Evolutionary conservation across 2,329 filamentous ascomycete species (phyloP).

Genomic region (Aspergillus amoenus): DNA sequence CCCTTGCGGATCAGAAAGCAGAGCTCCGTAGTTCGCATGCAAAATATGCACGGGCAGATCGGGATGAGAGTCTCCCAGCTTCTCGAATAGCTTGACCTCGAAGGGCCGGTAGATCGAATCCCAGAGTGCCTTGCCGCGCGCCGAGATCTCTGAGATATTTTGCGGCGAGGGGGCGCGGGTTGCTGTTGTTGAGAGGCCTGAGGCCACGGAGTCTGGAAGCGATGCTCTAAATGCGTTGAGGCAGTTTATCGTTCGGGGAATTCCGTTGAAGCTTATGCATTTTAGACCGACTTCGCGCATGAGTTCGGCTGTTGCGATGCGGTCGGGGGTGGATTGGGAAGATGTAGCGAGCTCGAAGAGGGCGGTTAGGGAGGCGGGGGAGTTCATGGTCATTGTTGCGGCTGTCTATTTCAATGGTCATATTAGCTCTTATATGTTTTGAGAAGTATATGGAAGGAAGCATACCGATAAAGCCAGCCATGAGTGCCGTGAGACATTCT

Average conservation of each 20-base stretch:
- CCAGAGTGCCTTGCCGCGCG: slow-evolving; percentile 68
- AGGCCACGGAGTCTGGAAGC: slow-evolving; percentile 58
- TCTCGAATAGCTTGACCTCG: slow-evolving; percentile 67
- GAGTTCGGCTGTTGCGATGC: slow-evolving; percentile 36
- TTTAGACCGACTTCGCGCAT: slow-evolving; percentile 49
- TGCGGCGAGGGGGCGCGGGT: slow-evolving; percentile 54
- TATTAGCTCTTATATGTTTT: neutral
- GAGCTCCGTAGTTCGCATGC: slow-evolving; percentile 68
- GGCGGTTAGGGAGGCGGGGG: slow-evolving; percentile 68
- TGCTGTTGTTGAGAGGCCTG: slow-evolving; percentile 55
- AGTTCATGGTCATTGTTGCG: slow-evolving; percentile 83
- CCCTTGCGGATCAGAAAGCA: slow-evolving; percentile 67
- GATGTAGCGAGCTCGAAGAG: slow-evolving; percentile 54
- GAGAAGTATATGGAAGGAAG: neutral
- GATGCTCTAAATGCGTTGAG: slow-evolving; percentile 68
- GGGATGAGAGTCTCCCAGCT: slow-evolving; percentile 73
- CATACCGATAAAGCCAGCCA: slow-evolving; percentile 67
- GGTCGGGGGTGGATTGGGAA: slow-evolving; percentile 24
- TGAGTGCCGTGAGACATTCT: slow-evolving; percentile 61
- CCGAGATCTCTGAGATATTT: slow-evolving; percentile 56
- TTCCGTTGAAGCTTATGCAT: slow-evolving; percentile 52
- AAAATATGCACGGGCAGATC: slow-evolving; percentile 81
- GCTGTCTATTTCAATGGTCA: slow-evolving; percentile 60
- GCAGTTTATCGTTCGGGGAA: slow-evolving; percentile 80
- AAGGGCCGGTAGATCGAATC: slow-evolving; percentile 74